Conservation (phyloP, 345 rosid species). For the Populus nigra region DNA sequence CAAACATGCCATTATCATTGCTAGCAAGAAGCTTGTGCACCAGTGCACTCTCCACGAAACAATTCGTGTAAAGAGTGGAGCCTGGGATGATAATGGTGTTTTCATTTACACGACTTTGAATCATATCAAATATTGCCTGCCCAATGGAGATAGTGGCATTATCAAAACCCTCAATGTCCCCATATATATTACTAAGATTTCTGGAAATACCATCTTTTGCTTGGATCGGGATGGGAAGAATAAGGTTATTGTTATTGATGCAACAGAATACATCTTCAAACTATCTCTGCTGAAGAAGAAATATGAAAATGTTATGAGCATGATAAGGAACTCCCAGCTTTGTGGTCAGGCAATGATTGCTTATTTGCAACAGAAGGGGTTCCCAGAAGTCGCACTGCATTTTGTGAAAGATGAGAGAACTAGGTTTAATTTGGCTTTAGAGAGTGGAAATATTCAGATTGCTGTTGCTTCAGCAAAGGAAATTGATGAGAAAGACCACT, state of each 20-base stretch:
- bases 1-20: constrained; percentile 81
- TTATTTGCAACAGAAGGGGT: constrained; percentile 92
- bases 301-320: constrained; percentile 88
- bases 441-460: constrained; percentile 89
- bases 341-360: constrained; percentile 98
- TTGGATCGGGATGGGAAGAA: constrained; percentile 91
- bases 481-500: constrained; percentile 91
- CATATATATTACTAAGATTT: constrained; percentile 74
- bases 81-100: constrained; percentile 94
- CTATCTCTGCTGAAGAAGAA: constrained; percentile 70
- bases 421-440: constrained; percentile 88
- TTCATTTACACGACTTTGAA: constrained; percentile 84
- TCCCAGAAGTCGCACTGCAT: constrained; percentile 98
- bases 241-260: constrained; percentile 60
- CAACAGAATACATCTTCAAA: constrained; percentile 89
- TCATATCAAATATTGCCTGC: constrained; percentile 90
- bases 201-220: constrained; percentile 64
- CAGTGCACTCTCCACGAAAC: constrained; percentile 92
- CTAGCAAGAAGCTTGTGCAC: constrained; percentile 77
- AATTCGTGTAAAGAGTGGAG: constrained; percentile 89
- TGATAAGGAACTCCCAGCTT: constrained; percentile 91
- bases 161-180: constrained; percentile 84
- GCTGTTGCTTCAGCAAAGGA: constrained; percentile 97
- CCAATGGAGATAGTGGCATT: constrained; percentile 88
- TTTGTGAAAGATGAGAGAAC: constrained; percentile 95